These are phyloP conservation scores for Venturia oleaginea DNA, from an alignment of 2,329 filamentous ascomycete species.

Conservation along the genomic window DNA sequence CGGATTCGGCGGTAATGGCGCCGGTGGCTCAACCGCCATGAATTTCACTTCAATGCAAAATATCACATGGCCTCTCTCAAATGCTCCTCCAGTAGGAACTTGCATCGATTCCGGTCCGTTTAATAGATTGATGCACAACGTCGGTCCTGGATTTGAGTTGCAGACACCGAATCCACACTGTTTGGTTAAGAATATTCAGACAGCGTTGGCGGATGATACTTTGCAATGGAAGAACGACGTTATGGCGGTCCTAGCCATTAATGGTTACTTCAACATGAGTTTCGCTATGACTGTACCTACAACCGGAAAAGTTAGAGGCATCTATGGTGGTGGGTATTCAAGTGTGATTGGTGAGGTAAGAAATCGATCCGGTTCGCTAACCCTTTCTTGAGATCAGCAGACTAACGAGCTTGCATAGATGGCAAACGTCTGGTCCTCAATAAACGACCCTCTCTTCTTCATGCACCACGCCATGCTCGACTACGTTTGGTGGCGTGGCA, in stretches of 20 bases:
- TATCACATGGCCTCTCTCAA: background rate
- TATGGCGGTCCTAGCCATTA: background rate
- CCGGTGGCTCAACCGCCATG: slow-evolving; percentile 6
- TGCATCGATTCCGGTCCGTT: slow-evolving; percentile 8
- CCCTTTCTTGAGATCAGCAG: slow-evolving; percentile 20
- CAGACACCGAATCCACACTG: slow-evolving; percentile 3
- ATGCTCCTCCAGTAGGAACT: background rate
- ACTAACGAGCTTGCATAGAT: slow-evolving; percentile 20
- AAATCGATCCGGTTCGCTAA: slow-evolving; percentile 6
- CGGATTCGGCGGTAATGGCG: slow-evolving; percentile 28
- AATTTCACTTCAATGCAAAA: slow-evolving; percentile 9
- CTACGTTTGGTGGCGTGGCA: slow-evolving; percentile 43
- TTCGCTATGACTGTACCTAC: background rate
- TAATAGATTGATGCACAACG: background rate
- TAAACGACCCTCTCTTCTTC: slow-evolving; percentile 33
- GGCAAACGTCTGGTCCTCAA: slow-evolving; percentile 26
- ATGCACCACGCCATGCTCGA: slow-evolving; percentile 42
- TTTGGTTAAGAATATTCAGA: background rate
- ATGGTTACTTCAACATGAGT: background rate
- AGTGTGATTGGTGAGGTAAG: background rate
- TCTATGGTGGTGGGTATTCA: slow-evolving; percentile 1
- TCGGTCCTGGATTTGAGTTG: slow-evolving; percentile 4
- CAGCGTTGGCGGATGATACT: background rate
- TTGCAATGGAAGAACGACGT: slow-evolving; percentile 9
- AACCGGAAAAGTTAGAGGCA: background rate